These are phyloP conservation scores for Trichoderma brevicompactum DNA, from an alignment of 2,329 filamentous ascomycete species.

Conservation along the genomic window DNA sequence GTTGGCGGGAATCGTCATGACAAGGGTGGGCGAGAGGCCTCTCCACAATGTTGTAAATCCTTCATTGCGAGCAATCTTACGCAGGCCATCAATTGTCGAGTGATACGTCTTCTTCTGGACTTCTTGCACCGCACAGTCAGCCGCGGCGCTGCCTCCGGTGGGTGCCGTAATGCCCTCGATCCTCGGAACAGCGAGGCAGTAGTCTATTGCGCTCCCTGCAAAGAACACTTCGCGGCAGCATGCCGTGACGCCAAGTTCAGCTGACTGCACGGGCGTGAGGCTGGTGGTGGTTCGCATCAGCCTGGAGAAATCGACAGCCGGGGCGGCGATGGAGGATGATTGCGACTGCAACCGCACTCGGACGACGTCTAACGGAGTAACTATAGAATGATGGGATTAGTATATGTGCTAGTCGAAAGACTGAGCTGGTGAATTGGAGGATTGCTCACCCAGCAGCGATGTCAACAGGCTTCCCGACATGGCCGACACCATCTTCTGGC, in stretches of 20 bases:
- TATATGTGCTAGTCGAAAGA: neutral
- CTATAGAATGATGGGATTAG: conserved; percentile 49
- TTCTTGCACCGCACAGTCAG: conserved; percentile 86
- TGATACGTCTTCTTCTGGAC: conserved; percentile 81
- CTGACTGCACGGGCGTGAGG: conserved; percentile 70
- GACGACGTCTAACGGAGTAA: conserved; percentile 95
- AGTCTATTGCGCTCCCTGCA: conserved; percentile 80
- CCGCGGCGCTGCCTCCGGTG: conserved; percentile 53
- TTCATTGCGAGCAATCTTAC: conserved; percentile 94
- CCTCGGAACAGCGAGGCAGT: conserved; percentile 74
- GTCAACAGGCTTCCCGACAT: conserved; percentile 89
- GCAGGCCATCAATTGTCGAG: conserved; percentile 87
- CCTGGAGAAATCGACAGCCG: conserved; percentile 59
- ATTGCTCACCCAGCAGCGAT: conserved; percentile 75
- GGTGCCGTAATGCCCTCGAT: conserved; percentile 51
- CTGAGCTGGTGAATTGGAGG: neutral
- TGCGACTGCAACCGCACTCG: conserved; percentile 94
- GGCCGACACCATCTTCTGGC: conserved; percentile 94
- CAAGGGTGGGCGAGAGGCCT: conserved; percentile 87
- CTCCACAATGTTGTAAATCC: conserved; percentile 86
- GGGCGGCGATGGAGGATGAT: conserved; percentile 47
- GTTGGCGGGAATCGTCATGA: conserved; percentile 93
- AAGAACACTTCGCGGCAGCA: conserved; percentile 99
- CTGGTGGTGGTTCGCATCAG: conserved; percentile 61
- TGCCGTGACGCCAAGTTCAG: conserved; percentile 86